Conservation (phyloP, 2,329 filamentous ascomycete genomes). For the Penicillium olsonii region DNA sequence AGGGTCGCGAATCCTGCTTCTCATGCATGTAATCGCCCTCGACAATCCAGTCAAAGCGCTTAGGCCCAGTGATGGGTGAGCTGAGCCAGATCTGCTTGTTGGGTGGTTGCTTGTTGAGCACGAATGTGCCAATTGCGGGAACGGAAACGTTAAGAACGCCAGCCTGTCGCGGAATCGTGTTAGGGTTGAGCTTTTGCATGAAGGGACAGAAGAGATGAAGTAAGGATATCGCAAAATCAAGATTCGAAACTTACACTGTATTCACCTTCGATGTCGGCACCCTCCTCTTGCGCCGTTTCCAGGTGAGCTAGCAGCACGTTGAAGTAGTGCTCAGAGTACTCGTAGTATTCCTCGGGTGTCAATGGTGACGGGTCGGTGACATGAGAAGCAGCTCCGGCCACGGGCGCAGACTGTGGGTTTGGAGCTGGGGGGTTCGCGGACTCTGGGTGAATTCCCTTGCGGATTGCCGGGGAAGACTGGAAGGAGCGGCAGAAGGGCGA, state of each 20-base stretch:
- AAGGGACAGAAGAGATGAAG: no score
- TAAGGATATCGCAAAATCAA: no score
- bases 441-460: conserved; percentile 62
- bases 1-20: conserved; percentile 68
- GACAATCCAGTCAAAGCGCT: conserved; percentile 89
- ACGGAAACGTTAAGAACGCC: conserved; percentile 80
- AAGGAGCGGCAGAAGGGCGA: conserved; percentile 27
- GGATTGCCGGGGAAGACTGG: conserved; percentile 36
- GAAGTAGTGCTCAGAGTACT: conserved; percentile 75
- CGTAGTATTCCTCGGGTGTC: conserved; percentile 71
- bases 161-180: conserved; percentile 54
- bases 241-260: conserved; percentile 67
- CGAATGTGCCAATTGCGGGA: conserved; percentile 73
- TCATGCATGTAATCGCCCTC: conserved; percentile 69
- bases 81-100: conserved; percentile 98
- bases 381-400: conserved; percentile 43
- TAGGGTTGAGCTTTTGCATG: background rate
- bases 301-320: conserved; percentile 59
- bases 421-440: conserved; percentile 54
- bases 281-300: conserved; percentile 74
- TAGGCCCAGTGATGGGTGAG: conserved; percentile 85
- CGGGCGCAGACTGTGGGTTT: conserved; percentile 41
- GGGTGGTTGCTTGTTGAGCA: conserved; percentile 97
- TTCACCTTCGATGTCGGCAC: conserved; percentile 78
- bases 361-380: conserved; percentile 63